These are phyloP conservation scores for Themeda triandra DNA, from an alignment of 176 grass and related monocot genomes.

Conservation along the genomic window DNA sequence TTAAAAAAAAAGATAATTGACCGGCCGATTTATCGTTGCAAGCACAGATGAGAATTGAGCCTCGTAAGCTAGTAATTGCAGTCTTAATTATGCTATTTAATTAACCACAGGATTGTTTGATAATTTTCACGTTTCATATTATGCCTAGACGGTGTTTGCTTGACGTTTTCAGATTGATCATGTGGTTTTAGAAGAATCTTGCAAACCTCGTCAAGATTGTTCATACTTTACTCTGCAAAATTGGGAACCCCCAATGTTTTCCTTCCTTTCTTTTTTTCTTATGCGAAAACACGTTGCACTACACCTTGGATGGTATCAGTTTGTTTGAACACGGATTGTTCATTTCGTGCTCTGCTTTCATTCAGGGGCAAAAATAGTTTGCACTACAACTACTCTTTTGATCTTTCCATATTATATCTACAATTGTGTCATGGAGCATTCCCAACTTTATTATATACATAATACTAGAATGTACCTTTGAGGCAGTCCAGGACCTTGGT, in stretches of 20 bases:
- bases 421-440: neutral
- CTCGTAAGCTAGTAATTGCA: neutral
- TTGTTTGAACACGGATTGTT: too few species aligned
- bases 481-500: slow-evolving; percentile 19
- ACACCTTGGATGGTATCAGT: too few species aligned
- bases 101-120: neutral
- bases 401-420: neutral
- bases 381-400: neutral
- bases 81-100: neutral
- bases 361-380: too few species aligned
- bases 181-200: too few species aligned
- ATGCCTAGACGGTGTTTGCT: neutral
- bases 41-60: neutral
- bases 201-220: too few species aligned
- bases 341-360: too few species aligned
- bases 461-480: slow-evolving; percentile 8
- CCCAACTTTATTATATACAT: neutral
- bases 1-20: too few species aligned
- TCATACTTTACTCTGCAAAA: too few species aligned
- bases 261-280: too few species aligned
- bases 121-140: neutral
- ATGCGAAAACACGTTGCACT: too few species aligned
- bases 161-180: neutral
- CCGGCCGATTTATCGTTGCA: too few species aligned
- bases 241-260: too few species aligned